Base-by-base conservation (phyloP, 768 basidiomycete species). In the Suillus occidentalis region DNA sequence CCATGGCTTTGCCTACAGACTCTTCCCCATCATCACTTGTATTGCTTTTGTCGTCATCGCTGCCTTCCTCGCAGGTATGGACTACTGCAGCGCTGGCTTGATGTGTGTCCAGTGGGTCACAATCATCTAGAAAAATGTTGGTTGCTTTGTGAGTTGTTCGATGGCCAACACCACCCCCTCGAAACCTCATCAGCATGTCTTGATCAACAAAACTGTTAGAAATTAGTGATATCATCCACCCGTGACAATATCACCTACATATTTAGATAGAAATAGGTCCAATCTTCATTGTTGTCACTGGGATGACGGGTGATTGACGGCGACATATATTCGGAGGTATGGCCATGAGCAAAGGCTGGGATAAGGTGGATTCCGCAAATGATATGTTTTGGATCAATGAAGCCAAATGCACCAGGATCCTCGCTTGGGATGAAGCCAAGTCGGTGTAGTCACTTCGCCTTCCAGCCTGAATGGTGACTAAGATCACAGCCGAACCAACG, bases 351-450 rank as follows among this genome's bases (percentile, higher is more conserved):
- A 61, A 81, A 83, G 0, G 72, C 79, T 1, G 83, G 84, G 10
- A 84, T 75, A 20, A 85, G 64, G 64, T 85, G 83, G 9, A 67
- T 69, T 2, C 68, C 78, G 0, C 79, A 77, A 58, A 85, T 68
- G 7, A 85, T 75, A 1, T 72, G 62, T 3, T 61, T 60, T 0
- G 84, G 84, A 66, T 85, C 77, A 2, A 85, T 39, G 66, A 85
- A 85, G 0, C 83, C 81, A 68, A 84, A 85, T 16, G 79, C 75
- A 16, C 63, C 69, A 0, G 65, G 60, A 25, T 76, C 73, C 1
- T 70, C 47, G 3, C 65, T 60, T 2, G 69, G 61, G 2, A 83
- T 63, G 71, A 83, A 85, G 0, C 76, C 78, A 10, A 86, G 47
- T 7, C 73, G 72, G n/a, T 78, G 81, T 0, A 83, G 70, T 0